Evolutionary conservation across 257 asterid genomes (phyloP), one percentile per base, ranked within the genome.

Genomic region (Jaltomata sinuosa): DNA sequence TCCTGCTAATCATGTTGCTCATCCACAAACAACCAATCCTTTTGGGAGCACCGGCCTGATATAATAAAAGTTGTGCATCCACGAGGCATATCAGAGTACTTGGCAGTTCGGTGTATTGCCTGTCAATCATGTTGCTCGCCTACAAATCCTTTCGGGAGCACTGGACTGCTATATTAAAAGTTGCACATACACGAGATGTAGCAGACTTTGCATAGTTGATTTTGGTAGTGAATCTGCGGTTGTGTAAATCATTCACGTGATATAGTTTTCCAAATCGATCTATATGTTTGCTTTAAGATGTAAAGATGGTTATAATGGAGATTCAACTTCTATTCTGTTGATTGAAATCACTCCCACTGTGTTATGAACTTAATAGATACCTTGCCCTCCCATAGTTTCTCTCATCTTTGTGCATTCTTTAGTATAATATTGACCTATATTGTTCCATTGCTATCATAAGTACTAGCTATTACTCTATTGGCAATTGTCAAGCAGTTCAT

Each of bases 81-180:
- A 68, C 15, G 25, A 21, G 77, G 3, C 27, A 87, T 86, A 87
- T 81, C 81, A 81, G 81, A 78, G 67, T 59, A 9, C 57, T 54
- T 89, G 86, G 88, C 87, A 68, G 19, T 93, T 91, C 59, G 92
- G 91, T 36, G 90, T 93, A 4, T 95, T 90, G 80, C 96, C 97
- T 11, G 90, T 45, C 82, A 95, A 95, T 87, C 98, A 85, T 9
- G 68, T 61, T 61, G 10, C 92, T 61, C 95, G 91, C 25, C 93
- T 89, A 2, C 96, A 91, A 65, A 92, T 87, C 99, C 97, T 42
- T 94, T 94, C 55, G 95, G 97, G 77, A 85, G 93, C 87, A 78
- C 40, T 74, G 25, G 59, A 8, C 40, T 76, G 61, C 42, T 76
- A 29, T 27, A 25, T 76, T 76, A 76, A 16, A 45, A 82, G 55